Evolutionary conservation across 2,329 filamentous ascomycete species (phyloP).

Genomic region (Curvularia eragrostidis): DNA sequence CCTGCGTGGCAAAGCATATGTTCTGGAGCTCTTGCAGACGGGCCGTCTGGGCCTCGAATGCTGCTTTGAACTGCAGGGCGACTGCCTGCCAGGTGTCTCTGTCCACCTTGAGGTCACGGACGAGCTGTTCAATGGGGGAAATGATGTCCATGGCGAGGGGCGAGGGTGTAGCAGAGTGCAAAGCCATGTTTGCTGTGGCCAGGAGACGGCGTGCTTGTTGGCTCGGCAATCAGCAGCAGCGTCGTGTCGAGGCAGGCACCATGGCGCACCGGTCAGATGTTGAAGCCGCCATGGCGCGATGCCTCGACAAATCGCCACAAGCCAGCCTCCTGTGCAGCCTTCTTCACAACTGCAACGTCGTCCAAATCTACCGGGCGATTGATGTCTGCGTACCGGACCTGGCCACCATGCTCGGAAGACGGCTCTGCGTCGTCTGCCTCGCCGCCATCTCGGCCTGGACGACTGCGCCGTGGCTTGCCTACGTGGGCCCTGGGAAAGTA

Average conservation of each 20-base stretch:
- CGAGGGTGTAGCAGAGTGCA: slow-evolving; percentile 29
- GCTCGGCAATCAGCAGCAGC: neutral
- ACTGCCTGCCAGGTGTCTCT: slow-evolving; percentile 40
- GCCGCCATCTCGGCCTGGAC: slow-evolving; percentile 35
- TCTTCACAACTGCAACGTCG: slow-evolving; percentile 70
- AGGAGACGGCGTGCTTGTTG: neutral
- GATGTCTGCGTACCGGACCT: slow-evolving; percentile 75
- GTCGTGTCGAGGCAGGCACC: neutral
- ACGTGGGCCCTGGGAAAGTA: slow-evolving; percentile 83
- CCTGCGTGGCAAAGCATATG: slow-evolving; percentile 41
- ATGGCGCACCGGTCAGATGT: slow-evolving; percentile 40
- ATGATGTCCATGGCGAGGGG: slow-evolving; percentile 12
- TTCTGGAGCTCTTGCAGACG: slow-evolving; percentile 35
- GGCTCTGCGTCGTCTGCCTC: slow-evolving; percentile 24
- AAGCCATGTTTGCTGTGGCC: slow-evolving; percentile 10
- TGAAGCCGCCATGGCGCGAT: slow-evolving; percentile 64
- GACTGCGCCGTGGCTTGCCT: slow-evolving; percentile 65
- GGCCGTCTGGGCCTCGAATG: slow-evolving; percentile 35
- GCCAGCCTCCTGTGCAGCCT: slow-evolving; percentile 72
- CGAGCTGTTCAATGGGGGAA: slow-evolving; percentile 21
- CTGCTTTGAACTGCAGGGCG: slow-evolving; percentile 38
- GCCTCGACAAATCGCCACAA: slow-evolving; percentile 80
- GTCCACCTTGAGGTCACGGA: slow-evolving; percentile 38
- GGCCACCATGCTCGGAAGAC: slow-evolving; percentile 43
- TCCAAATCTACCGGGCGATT: slow-evolving; percentile 71